Base-by-base conservation (phyloP, 2,329 filamentous ascomycete species). In the Mollisia scopiformis region DNA sequence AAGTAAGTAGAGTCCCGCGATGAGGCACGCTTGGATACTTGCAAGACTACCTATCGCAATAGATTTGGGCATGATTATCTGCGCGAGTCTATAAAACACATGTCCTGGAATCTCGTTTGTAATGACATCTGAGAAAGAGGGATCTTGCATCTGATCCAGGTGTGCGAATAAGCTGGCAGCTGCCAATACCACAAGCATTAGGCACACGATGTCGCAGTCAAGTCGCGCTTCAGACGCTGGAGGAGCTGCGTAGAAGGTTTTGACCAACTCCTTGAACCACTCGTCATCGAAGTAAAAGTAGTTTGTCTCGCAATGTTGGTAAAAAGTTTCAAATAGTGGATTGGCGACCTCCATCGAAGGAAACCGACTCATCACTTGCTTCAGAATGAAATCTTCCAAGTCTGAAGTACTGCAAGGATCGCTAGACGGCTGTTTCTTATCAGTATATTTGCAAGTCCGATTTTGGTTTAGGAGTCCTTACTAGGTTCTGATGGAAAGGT, bases 281-380 rank as follows among this genome's bases (percentile, higher is more conserved):
- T 52, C 27, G 21, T 28, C 35, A 28, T 52, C 49, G 28, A 30
- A 52, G 16, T 52, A 52, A 33, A 52, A 52, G 49, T 33, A 52
- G 19, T 30, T 52, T 8, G 49, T 33, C 33, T 52, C 49, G 14
- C 35, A 37, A 37, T 37, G 35, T 37, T 37, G 35, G n/a, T 37
- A 16, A 37, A 37, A 37, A 37, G 35, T 37, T 37, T 37, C 35
- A 37, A 37, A 37, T 16, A 37, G 35, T 37, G 35, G 35, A 37
- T 8, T 37, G 35, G 35, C 35, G 35, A 37, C 35, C 35, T 37
- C 35, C n/a, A 37, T 37, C 35, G 35, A 37, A 37, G 35, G 35
- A 37, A 37, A 37, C n/a, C 14, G 35, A 37, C 35, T 16, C 8
- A 37, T 37, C 35, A 37, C 35, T 37, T 37, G 35, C 35, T 37